Conservation (phyloP, 805 yeast genomes). For the Saturnispora besseyi region DNA sequence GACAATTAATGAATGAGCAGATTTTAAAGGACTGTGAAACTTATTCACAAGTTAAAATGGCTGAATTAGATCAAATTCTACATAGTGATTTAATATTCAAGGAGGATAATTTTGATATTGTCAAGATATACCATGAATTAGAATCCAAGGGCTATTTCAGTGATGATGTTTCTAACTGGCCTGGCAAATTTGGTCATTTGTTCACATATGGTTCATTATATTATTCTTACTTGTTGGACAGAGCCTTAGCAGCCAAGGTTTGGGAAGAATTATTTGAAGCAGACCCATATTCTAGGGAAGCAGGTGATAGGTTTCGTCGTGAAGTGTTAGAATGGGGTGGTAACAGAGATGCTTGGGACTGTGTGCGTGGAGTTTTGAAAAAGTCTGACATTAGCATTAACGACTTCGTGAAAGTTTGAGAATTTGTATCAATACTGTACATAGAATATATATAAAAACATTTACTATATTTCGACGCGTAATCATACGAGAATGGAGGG, state of each 20-base stretch:
- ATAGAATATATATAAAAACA: not conserved
- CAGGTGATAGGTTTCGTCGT: constrained; percentile 69
- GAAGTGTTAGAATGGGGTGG: constrained; percentile 91
- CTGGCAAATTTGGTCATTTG: constrained; percentile 87
- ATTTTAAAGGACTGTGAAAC: constrained; percentile 62
- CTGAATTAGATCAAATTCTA: constrained; percentile 73
- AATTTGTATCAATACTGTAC: not conserved
- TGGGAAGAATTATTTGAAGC: constrained; percentile 65
- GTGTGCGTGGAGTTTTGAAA: constrained; percentile 68
- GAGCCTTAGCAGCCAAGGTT: constrained; percentile 83
- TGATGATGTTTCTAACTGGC: constrained; percentile 74
- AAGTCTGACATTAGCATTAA: constrained; percentile 2
- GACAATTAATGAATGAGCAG: constrained; percentile 42
- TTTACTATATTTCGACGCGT: not conserved
- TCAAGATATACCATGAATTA: constrained; percentile 53
- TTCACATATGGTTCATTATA: constrained; percentile 92
- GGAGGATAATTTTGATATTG: constrained; percentile 42
- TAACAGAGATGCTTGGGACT: constrained; percentile 77
- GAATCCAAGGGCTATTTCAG: constrained; percentile 53
- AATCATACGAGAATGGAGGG: not conserved
- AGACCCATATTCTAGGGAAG: constrained; percentile 60
- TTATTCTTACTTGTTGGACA: constrained; percentile 82
- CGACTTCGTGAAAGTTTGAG: constrained; percentile 6
- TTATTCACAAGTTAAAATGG: constrained; percentile 83
- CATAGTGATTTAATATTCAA: constrained; percentile 39